These are phyloP conservation scores for Penicillium sp. DNA, from an alignment of 2,329 filamentous ascomycete species.

Conservation along the genomic window DNA sequence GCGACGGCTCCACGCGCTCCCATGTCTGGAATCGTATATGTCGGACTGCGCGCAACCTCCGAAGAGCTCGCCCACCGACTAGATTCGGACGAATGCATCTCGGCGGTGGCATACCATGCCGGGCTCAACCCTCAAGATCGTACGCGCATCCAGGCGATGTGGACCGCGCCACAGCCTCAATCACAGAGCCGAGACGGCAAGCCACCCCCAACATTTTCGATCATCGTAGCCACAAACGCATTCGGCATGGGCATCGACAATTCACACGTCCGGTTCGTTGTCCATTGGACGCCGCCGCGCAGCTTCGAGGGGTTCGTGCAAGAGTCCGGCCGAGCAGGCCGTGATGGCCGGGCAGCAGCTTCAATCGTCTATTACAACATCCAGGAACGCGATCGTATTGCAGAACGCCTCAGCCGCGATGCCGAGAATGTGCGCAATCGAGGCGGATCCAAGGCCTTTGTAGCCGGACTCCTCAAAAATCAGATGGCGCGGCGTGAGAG, in stretches of 20 bases:
- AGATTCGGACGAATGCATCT: constrained; percentile 29
- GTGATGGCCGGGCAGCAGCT: constrained; percentile 78
- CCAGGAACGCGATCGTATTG: constrained; percentile 74
- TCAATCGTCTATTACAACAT: constrained; percentile 89
- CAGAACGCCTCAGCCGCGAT: constrained; percentile 46
- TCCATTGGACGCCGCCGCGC: constrained; percentile 90
- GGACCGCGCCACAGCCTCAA: constrained; percentile 26
- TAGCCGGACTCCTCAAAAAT: constrained; percentile 34
- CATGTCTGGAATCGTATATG: constrained; percentile 45
- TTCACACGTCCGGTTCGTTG: constrained; percentile 85
- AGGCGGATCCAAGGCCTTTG: constrained; percentile 25
- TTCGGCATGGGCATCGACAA: constrained; percentile 99
- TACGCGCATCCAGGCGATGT: constrained; percentile 49
- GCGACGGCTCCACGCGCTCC: constrained; percentile 24
- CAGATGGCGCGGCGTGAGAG: constrained; percentile 51
- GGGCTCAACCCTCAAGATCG: constrained; percentile 67
- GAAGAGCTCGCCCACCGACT: constrained; percentile 37
- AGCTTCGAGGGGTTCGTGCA: constrained; percentile 96
- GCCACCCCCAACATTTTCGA: constrained; percentile 63
- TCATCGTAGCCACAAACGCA: constrained; percentile 90
- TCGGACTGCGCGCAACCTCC: constrained; percentile 37
- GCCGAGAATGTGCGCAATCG: constrained; percentile 32
- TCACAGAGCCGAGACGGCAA: constrained; percentile 10
- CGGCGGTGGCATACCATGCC: constrained; percentile 45
- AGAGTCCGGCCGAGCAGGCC: constrained; percentile 84